phyloP scores from a whole-genome alignment of 208 protist genomes.

The Spongospora subterranea region DNA sequence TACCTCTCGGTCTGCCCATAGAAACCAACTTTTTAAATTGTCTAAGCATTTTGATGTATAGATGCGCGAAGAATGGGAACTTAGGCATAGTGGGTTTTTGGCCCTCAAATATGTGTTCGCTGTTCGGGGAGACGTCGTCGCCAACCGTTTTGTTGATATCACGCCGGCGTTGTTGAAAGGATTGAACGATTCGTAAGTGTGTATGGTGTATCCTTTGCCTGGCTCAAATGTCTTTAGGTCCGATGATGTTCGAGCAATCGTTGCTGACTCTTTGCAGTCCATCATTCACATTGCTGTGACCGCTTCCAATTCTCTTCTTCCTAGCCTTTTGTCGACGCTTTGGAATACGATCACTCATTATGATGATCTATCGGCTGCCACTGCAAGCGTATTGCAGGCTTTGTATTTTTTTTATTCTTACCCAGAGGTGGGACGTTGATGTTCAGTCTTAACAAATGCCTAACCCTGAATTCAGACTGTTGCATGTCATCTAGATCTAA shows the following conservation, averaged over 20 bases:
- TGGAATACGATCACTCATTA: constrained; percentile 40
- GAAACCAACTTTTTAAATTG: neutral
- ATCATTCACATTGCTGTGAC: neutral
- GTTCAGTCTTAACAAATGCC: neutral
- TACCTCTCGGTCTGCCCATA: neutral
- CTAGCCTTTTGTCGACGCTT: constrained; percentile 53
- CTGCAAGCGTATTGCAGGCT: constrained; percentile 40
- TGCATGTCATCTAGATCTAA: neutral
- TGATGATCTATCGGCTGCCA: constrained; percentile 63
- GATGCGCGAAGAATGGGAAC: constrained; percentile 52
- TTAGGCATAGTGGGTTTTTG: constrained; percentile 63
- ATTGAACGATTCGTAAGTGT: neutral
- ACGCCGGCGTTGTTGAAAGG: neutral
- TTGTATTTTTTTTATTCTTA: constrained; percentile 47
- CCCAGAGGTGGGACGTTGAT: neutral
- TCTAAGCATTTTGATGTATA: neutral
- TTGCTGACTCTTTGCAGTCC: neutral
- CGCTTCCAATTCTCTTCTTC: neutral
- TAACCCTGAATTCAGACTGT: neutral
- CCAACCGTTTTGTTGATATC: neutral
- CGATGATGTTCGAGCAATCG: constrained; percentile 12
- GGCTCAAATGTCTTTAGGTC: constrained; percentile 27
- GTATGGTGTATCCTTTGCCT: neutral
- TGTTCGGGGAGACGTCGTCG: constrained; percentile 1
- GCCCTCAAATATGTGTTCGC: constrained; percentile 60